phyloP scores from a whole-genome alignment of 1,284 basidiomycete genomes.

The Coniophora puteana region DNA sequence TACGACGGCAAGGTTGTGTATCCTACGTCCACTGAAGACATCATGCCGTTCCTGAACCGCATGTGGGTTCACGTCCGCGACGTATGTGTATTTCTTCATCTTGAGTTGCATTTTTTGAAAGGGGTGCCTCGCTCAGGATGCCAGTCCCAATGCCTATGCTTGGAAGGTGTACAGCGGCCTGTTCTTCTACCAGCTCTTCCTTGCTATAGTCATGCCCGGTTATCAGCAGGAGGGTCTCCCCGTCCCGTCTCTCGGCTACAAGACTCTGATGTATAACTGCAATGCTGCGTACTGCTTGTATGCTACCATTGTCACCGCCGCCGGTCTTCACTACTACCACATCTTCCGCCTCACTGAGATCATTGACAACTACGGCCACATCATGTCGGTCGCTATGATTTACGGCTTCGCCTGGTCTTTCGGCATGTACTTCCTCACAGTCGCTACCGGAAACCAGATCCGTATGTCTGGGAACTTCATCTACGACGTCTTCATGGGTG shows the following conservation, averaged over 20 bases:
- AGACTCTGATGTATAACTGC: slow-evolving; percentile 94
- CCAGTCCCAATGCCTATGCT: slow-evolving; percentile 86
- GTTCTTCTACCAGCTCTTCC: slow-evolving; percentile 84
- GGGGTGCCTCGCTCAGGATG: slow-evolving; percentile 56
- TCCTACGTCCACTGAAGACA: slow-evolving; percentile 70
- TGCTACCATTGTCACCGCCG: slow-evolving; percentile 77
- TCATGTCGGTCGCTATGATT: slow-evolving; percentile 96
- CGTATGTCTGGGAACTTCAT: slow-evolving; percentile 93
- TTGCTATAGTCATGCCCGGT: slow-evolving; percentile 91
- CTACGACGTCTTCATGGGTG: slow-evolving; percentile 98
- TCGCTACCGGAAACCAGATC: slow-evolving; percentile 77
- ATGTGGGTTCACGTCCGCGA: slow-evolving; percentile 85
- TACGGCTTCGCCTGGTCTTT: slow-evolving; percentile 84
- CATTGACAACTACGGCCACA: slow-evolving; percentile 94
- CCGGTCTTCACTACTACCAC: slow-evolving; percentile 74
- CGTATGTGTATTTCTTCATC: slow-evolving; percentile 40
- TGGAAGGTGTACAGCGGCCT: slow-evolving; percentile 89
- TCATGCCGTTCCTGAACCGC: slow-evolving; percentile 74
- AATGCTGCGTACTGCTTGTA: slow-evolving; percentile 91
- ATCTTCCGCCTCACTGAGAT: slow-evolving; percentile 92
- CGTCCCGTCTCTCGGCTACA: slow-evolving; percentile 88
- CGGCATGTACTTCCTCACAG: slow-evolving; percentile 75
- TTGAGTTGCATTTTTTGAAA: background rate
- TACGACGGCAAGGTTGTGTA: slow-evolving; percentile 87
- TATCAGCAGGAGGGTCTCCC: slow-evolving; percentile 93